Base-by-base conservation (phyloP, 106 monocot genomes). In the Ottelia alismoides region DNA sequence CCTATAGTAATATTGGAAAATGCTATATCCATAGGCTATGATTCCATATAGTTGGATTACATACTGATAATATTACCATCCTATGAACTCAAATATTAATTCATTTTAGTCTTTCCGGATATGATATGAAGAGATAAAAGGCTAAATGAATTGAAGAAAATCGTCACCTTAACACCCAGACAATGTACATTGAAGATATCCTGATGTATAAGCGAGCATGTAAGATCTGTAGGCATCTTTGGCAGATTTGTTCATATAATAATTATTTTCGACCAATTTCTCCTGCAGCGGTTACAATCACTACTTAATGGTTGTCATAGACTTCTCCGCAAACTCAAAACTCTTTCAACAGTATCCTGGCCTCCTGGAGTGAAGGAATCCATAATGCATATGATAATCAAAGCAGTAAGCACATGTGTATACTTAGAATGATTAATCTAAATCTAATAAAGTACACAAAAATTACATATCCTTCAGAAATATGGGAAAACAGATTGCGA, bases 181-280 rank as follows among this genome's bases (percentile, higher is more conserved):
- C 65, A 75, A 64, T 85, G 84, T 21, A 84, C 84, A 56, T 84
- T 74, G 63, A 89, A 96, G 52, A 96, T 81, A 35, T 82, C 56
- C 60, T 88, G 94, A 96, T 51, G 78, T 74, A 54, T 96, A 96
- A 3, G 83, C 69, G 31, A 80, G 52, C 58, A 93, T 69, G 45
- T 88, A 93, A 12, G 93, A 77, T 22, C 78, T 71, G 52, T 88
- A 93, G 2, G 93, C 93, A 58, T 80, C 84, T 73, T 84, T 93
- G 26, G 84, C 88, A 23, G 93, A 77, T 71, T 93, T 80, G 62
- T 57, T 75, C 28, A 93, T 61, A 55, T 75, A 76, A 55, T 88
- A 93, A 65, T 93, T 93, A 26, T 73, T 75, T 48, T 72, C 78
- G 16, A 84, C 80, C 67, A 93, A 58, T 54, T 87, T 72, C 61